Evolutionary conservation across 1,284 basidiomycete genomes (phyloP).

Genomic region (Serendipita sp.): DNA sequence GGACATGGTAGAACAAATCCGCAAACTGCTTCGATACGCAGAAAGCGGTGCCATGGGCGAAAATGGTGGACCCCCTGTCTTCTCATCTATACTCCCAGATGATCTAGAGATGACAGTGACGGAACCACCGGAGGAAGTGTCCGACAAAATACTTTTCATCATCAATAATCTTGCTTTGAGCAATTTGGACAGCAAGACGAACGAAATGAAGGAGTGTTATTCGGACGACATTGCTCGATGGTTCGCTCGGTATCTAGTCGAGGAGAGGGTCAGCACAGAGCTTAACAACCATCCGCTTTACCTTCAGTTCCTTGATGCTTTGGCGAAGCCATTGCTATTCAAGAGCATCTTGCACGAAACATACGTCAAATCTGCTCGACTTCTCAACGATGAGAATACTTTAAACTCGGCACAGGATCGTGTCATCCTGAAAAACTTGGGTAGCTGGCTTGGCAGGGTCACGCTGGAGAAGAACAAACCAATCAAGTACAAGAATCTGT

Average conservation of each 20-base stretch:
- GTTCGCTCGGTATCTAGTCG: conserved; percentile 96
- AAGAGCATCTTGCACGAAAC: conserved; percentile 88
- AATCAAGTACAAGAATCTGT: conserved; percentile 84
- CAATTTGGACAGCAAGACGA: conserved; percentile 80
- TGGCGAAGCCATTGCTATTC: conserved; percentile 52
- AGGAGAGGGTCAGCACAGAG: conserved; percentile 90
- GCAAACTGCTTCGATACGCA: conserved; percentile 41
- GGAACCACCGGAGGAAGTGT: conserved; percentile 71
- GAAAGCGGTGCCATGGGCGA: conserved; percentile 27
- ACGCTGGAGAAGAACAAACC: conserved; percentile 87
- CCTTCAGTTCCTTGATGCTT: conserved; percentile 78
- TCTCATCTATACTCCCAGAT: conserved; percentile 63
- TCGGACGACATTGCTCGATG: conserved; percentile 75
- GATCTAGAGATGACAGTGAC: conserved; percentile 41
- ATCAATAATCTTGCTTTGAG: conserved; percentile 94
- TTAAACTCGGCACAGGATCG: conserved; percentile 77
- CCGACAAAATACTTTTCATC: conserved; percentile 93
- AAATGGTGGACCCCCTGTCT: conserved; percentile 34
- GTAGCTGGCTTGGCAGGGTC: conserved; percentile 86
- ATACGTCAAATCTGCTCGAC: conserved; percentile 65
- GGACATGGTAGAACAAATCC: conserved; percentile 64
- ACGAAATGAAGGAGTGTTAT: conserved; percentile 72
- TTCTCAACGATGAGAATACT: conserved; percentile 89
- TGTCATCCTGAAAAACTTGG: conserved; percentile 84
- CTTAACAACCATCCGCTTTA: conserved; percentile 96